Conservation (phyloP, 2,329 filamentous ascomycete species). For the Fusarium irregulare region DNA sequence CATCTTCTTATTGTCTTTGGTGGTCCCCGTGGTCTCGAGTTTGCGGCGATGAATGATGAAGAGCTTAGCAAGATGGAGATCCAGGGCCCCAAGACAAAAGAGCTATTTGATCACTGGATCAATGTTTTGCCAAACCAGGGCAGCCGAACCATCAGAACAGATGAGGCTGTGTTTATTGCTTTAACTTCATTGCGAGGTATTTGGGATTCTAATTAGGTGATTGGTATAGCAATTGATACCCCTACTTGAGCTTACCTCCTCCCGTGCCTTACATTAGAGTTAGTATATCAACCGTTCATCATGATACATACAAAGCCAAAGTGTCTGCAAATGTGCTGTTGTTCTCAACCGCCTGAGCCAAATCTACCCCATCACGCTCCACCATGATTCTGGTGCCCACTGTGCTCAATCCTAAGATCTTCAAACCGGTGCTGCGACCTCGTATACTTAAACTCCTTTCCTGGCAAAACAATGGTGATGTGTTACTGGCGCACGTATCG, state of each 20-base stretch:
- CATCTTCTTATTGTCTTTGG: slow-evolving; percentile 85
- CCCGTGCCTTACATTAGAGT: slow-evolving; percentile 8
- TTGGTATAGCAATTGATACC: slow-evolving; percentile 42
- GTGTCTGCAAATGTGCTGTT: slow-evolving; percentile 49
- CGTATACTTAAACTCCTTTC: slow-evolving; percentile 54
- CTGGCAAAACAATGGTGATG: slow-evolving; percentile 59
- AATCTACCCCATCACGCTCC: slow-evolving; percentile 39
- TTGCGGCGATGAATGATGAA: slow-evolving; percentile 72
- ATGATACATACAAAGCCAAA: slow-evolving; percentile 45
- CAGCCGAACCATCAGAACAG: slow-evolving; percentile 83
- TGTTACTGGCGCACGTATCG: slow-evolving; percentile 58
- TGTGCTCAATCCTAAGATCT: slow-evolving; percentile 46
- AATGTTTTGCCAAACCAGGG: slow-evolving; percentile 84
- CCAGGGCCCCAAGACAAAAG: slow-evolving; percentile 69
- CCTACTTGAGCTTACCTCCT: slow-evolving; percentile 13
- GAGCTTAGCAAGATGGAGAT: slow-evolving; percentile 71
- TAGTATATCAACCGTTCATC: slow-evolving; percentile 30
- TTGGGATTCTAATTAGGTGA: slow-evolving; percentile 56
- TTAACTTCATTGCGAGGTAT: slow-evolving; percentile 73
- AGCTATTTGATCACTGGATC: slow-evolving; percentile 86
- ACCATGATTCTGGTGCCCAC: slow-evolving; percentile 47
- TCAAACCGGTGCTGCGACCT: slow-evolving; percentile 32
- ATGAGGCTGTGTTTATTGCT: slow-evolving; percentile 84
- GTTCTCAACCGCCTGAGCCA: slow-evolving; percentile 38
- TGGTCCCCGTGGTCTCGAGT: slow-evolving; percentile 82